Evolutionary conservation across 2,329 filamentous ascomycete species (phyloP).

Genomic region (Apiospora hydei): DNA sequence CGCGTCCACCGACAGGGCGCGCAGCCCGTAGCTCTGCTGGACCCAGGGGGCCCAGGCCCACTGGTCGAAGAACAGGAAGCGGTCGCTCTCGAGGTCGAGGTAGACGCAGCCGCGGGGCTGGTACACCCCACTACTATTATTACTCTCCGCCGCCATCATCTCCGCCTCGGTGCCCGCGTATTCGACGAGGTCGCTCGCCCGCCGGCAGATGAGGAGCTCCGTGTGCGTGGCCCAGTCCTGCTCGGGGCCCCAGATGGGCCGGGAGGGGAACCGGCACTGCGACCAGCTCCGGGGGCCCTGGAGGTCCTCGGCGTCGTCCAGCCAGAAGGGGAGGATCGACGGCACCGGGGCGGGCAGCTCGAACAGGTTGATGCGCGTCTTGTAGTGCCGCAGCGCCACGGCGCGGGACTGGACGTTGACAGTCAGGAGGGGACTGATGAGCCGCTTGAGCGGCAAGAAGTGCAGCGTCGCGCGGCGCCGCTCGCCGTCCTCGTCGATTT

Average conservation of each 20-base stretch:
- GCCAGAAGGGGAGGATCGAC: not conserved
- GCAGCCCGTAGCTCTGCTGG: not conserved
- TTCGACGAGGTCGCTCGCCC: not conserved
- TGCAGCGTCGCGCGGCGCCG: not conserved
- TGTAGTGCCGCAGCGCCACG: not conserved
- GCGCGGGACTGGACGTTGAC: not conserved
- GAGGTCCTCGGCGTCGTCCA: not conserved
- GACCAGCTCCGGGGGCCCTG: no score
- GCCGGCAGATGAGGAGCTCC: not conserved
- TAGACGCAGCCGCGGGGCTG: not conserved
- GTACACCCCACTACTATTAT: fast-evolving
- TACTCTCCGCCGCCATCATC: no score
- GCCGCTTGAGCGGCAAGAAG: not conserved
- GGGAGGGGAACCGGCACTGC: no score
- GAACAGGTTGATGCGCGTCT: not conserved
- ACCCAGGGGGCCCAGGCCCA: not conserved
- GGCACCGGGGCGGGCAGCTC: not conserved
- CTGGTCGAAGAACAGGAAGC: not conserved
- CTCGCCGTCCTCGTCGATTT: not conserved
- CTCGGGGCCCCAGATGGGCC: not conserved
- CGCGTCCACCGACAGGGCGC: not conserved
- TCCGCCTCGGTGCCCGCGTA: not conserved
- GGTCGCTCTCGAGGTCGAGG: not conserved
- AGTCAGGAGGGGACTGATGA: not conserved
- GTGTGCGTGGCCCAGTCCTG: not conserved